Conservation (phyloP, 139 green algal species). For the Desmodesmus armatus region DNA sequence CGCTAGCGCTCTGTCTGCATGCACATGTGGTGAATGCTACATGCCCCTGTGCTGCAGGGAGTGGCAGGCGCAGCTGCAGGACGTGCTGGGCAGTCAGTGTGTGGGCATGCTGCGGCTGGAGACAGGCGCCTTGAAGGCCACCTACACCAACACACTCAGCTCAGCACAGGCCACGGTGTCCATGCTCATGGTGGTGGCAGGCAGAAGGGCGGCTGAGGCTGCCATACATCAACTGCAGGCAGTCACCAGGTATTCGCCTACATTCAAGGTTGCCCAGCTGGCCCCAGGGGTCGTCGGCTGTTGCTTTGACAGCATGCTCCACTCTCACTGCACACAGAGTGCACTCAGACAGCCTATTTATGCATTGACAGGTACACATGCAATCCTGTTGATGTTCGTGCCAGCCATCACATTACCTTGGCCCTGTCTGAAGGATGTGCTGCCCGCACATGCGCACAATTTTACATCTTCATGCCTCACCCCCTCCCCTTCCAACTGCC, state of each 20-base stretch:
- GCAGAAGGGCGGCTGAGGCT: background rate
- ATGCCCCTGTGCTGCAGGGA: conserved; percentile 32
- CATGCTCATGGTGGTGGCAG: conserved; percentile 31
- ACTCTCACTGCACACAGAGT: too few relatives aligned
- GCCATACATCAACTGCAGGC: background rate
- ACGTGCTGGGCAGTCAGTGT: conserved; percentile 1
- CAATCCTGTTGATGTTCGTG: too few relatives aligned
- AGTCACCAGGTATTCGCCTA: background rate
- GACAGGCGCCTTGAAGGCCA: conserved; percentile 16
- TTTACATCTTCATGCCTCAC: too few relatives aligned
- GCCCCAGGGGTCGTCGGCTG: too few relatives aligned
- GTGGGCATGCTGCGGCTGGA: conserved; percentile 36
- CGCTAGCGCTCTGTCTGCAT: too few relatives aligned
- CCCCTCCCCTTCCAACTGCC: too few relatives aligned
- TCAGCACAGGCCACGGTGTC: conserved; percentile 24
- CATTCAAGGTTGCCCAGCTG: background rate
- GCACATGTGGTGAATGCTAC: too few relatives aligned
- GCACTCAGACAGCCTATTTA: background rate
- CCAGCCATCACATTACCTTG: too few relatives aligned
- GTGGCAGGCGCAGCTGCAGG: conserved; percentile 39
- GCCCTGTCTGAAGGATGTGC: background rate
- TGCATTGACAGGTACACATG: background rate
- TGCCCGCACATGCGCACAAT: background rate
- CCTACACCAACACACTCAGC: conserved; percentile 6
- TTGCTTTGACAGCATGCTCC: background rate